These are phyloP conservation scores for Citrullus colocynthis DNA, from an alignment of 306 rosid genomes.

Conservation along the genomic window DNA sequence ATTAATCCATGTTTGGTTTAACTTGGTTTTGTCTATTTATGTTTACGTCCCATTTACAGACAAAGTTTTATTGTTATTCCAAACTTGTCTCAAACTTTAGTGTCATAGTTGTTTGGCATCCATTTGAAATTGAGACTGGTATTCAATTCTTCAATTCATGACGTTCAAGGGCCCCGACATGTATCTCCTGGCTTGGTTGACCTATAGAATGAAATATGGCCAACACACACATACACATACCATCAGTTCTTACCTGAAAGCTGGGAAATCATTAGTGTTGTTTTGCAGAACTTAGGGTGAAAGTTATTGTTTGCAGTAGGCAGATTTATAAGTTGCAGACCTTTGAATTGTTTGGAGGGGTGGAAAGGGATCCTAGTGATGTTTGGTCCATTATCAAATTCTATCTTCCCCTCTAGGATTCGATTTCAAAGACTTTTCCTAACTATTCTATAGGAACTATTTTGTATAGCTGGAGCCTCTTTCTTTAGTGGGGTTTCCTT, in stretches of 20 bases:
- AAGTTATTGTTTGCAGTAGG: background rate
- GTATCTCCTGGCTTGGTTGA: background rate
- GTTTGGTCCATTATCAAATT: too few species aligned
- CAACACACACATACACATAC: background rate
- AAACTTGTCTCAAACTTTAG: too few species aligned
- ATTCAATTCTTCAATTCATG: background rate
- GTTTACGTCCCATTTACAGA: background rate
- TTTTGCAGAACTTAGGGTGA: background rate
- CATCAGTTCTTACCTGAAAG: background rate
- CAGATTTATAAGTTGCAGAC: background rate
- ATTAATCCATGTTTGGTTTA: background rate
- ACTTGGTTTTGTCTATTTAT: background rate
- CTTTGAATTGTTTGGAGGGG: too few species aligned
- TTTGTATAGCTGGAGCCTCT: too few species aligned
- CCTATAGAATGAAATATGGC: background rate
- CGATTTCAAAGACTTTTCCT: too few species aligned
- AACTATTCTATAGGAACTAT: too few species aligned
- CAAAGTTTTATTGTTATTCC: background rate
- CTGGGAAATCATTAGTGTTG: background rate
- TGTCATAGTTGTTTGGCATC: background rate
- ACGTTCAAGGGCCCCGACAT: background rate
- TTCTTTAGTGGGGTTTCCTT: too few species aligned
- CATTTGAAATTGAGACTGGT: background rate
- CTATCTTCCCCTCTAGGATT: too few species aligned
- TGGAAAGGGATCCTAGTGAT: too few species aligned